Evolutionary conservation across 805 yeast species (phyloP).

Genomic region (Deakozyma indianensis): DNA sequence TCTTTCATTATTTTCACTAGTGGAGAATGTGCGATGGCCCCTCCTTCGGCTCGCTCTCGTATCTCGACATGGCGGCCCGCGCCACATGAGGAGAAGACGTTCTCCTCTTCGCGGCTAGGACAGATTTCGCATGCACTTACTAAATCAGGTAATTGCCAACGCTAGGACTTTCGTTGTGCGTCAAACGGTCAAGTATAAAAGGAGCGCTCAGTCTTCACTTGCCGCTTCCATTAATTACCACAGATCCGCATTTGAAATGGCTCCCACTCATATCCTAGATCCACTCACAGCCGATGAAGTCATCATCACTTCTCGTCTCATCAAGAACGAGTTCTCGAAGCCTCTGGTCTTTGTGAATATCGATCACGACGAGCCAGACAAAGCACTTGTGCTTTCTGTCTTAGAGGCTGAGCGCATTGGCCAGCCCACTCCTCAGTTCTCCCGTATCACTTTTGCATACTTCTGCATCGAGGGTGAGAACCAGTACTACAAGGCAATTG

Average conservation of each 20-base stretch:
- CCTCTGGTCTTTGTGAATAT: conserved; percentile 13
- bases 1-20: too few relatives aligned
- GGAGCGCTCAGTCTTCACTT: not conserved
- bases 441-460: conserved; percentile 51
- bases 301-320: conserved; percentile 2
- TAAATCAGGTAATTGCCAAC: too few relatives aligned
- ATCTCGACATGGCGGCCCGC: too few relatives aligned
- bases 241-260: not conserved
- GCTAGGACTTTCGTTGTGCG: too few relatives aligned
- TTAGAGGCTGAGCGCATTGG: conserved; percentile 49
- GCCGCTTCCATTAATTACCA: too few relatives aligned
- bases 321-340: conserved; percentile 20
- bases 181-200: not conserved
- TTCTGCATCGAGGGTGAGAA: conserved; percentile 38
- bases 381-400: conserved; percentile 48
- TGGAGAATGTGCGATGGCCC: too few relatives aligned
- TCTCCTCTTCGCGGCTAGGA: too few relatives aligned
- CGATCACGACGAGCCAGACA: conserved; percentile 47
- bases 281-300: not conserved
- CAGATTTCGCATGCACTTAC: too few relatives aligned
- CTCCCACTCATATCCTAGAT: not conserved
- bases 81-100: too few relatives aligned
- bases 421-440: conserved; percentile 33
- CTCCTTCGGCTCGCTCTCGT: too few relatives aligned
- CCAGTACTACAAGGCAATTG: conserved; percentile 50